phyloP scores from a whole-genome alignment of 1,284 basidiomycete species.

The Ganoderma sinense region DNA sequence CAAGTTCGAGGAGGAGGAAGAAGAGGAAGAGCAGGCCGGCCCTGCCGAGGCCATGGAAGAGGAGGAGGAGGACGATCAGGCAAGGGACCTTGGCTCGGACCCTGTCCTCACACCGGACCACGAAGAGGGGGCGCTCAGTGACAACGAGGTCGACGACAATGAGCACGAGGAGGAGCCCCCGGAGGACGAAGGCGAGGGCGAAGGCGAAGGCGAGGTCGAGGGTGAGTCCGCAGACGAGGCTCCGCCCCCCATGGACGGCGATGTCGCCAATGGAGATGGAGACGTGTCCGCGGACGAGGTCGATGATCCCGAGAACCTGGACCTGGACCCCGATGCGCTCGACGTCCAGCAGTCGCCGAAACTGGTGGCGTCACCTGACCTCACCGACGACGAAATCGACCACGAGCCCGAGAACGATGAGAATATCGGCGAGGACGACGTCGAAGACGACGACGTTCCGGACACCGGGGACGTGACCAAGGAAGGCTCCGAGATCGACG shows the following conservation, averaged over 20 bases:
- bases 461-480: conserved; percentile 34
- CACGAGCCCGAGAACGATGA: conserved; percentile 13
- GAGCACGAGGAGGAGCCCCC: conserved; percentile 28
- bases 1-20: conserved; percentile 59
- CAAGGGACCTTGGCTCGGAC: conserved; percentile 29
- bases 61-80: conserved; percentile 61
- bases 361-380: conserved; percentile 33
- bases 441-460: conserved; percentile 38
- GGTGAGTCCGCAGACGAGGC: conserved; percentile 28
- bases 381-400: conserved; percentile 35
- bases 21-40: conserved; percentile 58
- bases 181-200: conserved; percentile 26
- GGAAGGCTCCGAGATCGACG: conserved; percentile 34
- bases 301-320: conserved; percentile 40
- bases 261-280: conserved; percentile 27
- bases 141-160: conserved; percentile 32
- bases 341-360: conserved; percentile 29
- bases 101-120: conserved; percentile 18
- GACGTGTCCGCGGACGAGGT: conserved; percentile 39
- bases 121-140: conserved; percentile 25
- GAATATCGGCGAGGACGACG: conserved; percentile 33
- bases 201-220: conserved; percentile 26
- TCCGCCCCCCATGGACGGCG: conserved; percentile 7
- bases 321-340: conserved; percentile 23
- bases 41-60: conserved; percentile 69